Evolutionary conservation across 2,329 filamentous ascomycete genomes (phyloP), one percentile per base, ranked within the genome.

Genomic region (Ophiostoma ips): DNA sequence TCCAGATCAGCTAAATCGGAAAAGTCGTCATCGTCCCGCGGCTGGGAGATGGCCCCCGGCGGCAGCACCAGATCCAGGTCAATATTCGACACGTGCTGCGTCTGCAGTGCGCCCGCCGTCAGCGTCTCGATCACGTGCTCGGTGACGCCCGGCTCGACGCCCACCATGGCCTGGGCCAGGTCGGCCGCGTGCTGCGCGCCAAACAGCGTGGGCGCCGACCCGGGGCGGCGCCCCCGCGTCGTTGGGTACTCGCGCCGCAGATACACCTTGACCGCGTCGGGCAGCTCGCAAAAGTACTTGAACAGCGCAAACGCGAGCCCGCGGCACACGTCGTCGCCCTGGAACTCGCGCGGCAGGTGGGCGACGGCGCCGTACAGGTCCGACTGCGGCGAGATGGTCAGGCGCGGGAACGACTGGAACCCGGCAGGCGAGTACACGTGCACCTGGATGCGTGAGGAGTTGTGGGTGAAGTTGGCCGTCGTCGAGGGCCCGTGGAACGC

Each of bases 401-500:
- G 79, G 60, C 90, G 87, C 53, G 86, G 82, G 63, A 90, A 98
- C 58, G 84, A 90, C 62, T 87, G 84, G 59, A 94, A 83, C 57
- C 92, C 92, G 56, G 87, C 89, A 2, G 87, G 81, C 54, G 85
- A 86, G 68, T 94, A 87, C 66, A 98, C 78, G 66, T 96, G 92
- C 56, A 92, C 78, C 70, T 96, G 90, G 58, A 96, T 89, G 65
- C 92, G 84, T 55, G 90, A 95, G 68, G 84, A 90, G 67, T 87
- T 94, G 61, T 82, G 79, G 46, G 81, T 87, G 57, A 84, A 84
- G 67, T 94, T 94, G 60, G 86, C 82, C 40, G 87, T 94, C 30
- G 89, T 88, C 44, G 90, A 90, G 15, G 88, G 79, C 13, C 90
- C 90, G 65, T 95, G 87, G 73, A 96, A 95, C 65, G 95, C 76